Conservation (phyloP, 2,329 filamentous ascomycete genomes). For the Alternaria triticimaculans region DNA sequence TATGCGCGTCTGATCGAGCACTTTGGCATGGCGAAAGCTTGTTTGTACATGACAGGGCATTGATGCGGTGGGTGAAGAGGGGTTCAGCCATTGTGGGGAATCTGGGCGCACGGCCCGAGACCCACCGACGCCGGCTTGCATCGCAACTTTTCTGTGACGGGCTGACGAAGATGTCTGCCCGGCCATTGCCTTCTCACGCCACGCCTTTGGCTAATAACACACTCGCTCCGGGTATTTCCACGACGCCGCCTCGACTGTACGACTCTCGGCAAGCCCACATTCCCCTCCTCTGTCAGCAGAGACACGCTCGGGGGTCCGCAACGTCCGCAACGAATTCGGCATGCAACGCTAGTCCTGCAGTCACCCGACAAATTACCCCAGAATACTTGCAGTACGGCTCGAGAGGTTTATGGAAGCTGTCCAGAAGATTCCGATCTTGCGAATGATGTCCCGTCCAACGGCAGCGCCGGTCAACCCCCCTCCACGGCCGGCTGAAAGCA, state of each 20-base stretch:
- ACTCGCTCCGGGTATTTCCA: background rate
- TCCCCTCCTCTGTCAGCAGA: background rate
- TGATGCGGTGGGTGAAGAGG: background rate
- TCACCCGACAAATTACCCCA: conserved; percentile 16
- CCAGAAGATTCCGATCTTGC: conserved; percentile 26
- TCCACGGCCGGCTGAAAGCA: conserved; percentile 21
- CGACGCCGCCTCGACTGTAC: background rate
- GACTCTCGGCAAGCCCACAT: background rate
- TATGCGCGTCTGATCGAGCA: background rate
- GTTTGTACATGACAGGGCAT: background rate
- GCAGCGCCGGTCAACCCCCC: conserved; percentile 25
- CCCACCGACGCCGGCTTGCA: conserved; percentile 9
- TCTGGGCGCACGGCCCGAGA: conserved; percentile 10
- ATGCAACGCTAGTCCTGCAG: conserved; percentile 30
- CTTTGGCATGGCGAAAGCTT: background rate
- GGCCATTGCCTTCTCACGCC: conserved; percentile 12
- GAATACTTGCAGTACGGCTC: conserved; percentile 14
- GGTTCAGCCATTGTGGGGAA: background rate
- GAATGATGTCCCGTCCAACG: conserved; percentile 34
- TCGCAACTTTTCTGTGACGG: conserved; percentile 23
- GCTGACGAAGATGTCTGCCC: background rate
- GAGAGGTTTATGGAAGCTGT: conserved; percentile 28
- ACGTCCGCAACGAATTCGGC: conserved; percentile 23
- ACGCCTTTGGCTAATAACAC: background rate
- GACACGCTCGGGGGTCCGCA: conserved; percentile 24